Conservation (phyloP, 495 filamentous ascomycete species). For the Chaetomium cochliodes region DNA sequence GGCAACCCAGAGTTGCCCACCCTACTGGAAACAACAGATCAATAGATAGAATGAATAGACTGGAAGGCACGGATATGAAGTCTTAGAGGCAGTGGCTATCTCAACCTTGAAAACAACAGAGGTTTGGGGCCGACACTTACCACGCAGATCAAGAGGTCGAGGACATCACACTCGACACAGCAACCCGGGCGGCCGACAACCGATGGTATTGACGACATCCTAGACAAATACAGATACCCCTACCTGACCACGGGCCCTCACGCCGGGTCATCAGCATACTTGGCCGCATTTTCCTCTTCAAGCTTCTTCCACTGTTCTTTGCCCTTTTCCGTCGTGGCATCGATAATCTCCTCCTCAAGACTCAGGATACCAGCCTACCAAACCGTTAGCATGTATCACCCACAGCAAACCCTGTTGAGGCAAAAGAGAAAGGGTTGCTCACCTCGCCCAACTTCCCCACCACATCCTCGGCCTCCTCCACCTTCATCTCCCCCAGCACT, state of each 20-base stretch:
- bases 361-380: slow-evolving; percentile 78
- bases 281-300: slow-evolving; percentile 55
- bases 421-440: slow-evolving; percentile 23
- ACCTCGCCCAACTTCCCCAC: slow-evolving; percentile 80
- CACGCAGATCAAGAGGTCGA: background rate
- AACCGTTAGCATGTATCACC: slow-evolving; percentile 15
- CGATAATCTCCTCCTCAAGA: slow-evolving; percentile 87
- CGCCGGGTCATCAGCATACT: slow-evolving; percentile 33
- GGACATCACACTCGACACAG: background rate
- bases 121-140: background rate
- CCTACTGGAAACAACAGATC: background rate
- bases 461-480: slow-evolving; percentile 87
- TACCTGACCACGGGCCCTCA: background rate
- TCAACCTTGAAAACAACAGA: too few species aligned
- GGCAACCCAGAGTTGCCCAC: background rate
- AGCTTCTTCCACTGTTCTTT: slow-evolving; percentile 72
- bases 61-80: too few species aligned
- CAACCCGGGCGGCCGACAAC: background rate
- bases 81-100: too few species aligned
- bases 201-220: background rate
- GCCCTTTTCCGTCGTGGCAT: slow-evolving; percentile 93
- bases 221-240: background rate
- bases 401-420: background rate
- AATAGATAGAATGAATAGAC: too few species aligned
- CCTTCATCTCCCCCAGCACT: slow-evolving; percentile 85